Evolutionary conservation across 1,139 yeast genomes (phyloP), one percentile per base, ranked within the genome.

Genomic region (Saccharomyces hybrid): DNA sequence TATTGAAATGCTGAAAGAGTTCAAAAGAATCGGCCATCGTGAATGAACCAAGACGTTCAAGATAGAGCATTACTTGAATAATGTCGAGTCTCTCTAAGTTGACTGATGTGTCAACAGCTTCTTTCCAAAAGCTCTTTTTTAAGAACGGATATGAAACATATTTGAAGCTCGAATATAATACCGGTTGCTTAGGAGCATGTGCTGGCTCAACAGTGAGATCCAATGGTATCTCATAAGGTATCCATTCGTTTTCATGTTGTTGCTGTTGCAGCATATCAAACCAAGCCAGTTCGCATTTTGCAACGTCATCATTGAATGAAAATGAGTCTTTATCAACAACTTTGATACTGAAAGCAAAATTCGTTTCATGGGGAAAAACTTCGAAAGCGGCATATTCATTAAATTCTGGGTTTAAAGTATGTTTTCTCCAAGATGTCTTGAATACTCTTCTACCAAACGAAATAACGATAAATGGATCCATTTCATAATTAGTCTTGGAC

Each of bases 401-500:
- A 68, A 83, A 93, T 0, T 84, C 78, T 0, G 99, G 99, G 56
- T 85, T 85, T 52, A 89, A 71, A 0, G 88, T 85, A 66, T 91
- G 98, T 29, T 89, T 80, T 62, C 84, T 81, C 83, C 90, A 86
- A 26, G 93, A 85, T 0, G 97, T 90, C 61, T 96, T 80, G 68
- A 83, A 91, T 0, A 95, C 89, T 59, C 86, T 85, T 64, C 88
- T 85, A 11, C 97, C 97, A 69, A 91, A 89, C 0, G 96, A 84
- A 0, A 88, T 84, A 16, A 91, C 93, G 5, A 91, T 95, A 71
- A 91, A 93, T 0, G 99, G 98, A 65, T 93, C 99, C 95, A 93
- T 88, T 68, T 90, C 96, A 64, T 85, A 93, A 16, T 52, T 55
- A 0, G 93, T 84, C 23, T 90, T 81, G 23, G 91, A 76, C 1